Conservation (phyloP, 106 monocot genomes). For the Dendrobium chrysotoxum region DNA sequence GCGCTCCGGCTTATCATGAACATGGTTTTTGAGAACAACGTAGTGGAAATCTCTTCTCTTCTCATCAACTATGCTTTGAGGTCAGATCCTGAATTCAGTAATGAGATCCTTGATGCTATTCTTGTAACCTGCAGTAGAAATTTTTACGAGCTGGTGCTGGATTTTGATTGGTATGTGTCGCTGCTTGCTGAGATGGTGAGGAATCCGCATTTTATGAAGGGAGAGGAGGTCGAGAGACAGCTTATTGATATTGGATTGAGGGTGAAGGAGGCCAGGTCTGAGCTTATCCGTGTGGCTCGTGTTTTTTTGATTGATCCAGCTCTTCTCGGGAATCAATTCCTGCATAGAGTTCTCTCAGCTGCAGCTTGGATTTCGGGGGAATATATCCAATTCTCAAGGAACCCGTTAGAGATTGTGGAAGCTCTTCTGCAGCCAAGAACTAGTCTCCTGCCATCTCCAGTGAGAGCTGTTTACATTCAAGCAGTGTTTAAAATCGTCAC, state of each 20-base stretch:
- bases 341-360: slow-evolving; percentile 55
- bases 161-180: slow-evolving; percentile 93
- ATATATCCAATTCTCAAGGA: slow-evolving; percentile 68
- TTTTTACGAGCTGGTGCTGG: slow-evolving; percentile 62
- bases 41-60: slow-evolving; percentile 48
- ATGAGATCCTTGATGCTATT: slow-evolving; percentile 64
- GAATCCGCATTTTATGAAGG: slow-evolving; percentile 57
- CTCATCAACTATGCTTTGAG: slow-evolving; percentile 49
- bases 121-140: slow-evolving; percentile 53
- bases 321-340: slow-evolving; percentile 64
- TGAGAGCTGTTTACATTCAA: slow-evolving; percentile 85
- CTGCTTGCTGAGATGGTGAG: slow-evolving; percentile 72
- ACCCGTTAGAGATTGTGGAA: slow-evolving; percentile 73
- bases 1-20: slow-evolving; percentile 61
- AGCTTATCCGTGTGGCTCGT: slow-evolving; percentile 65
- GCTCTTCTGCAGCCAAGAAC: slow-evolving; percentile 81
- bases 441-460: slow-evolving; percentile 52
- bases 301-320: slow-evolving; percentile 87
- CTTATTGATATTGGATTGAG: slow-evolving; percentile 81
- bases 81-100: slow-evolving; percentile 69
- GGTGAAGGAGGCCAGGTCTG: slow-evolving; percentile 69
- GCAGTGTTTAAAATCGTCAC: slow-evolving; percentile 67
- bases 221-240: slow-evolving; percentile 79
- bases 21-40: slow-evolving; percentile 53
- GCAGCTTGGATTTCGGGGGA: slow-evolving; percentile 87